Percentiles rank a stretch among this genome's conserved stretches.
phyloP scores from a whole-genome alignment of 78 protist species.

The Pigoraptor vietnamica region DNA sequence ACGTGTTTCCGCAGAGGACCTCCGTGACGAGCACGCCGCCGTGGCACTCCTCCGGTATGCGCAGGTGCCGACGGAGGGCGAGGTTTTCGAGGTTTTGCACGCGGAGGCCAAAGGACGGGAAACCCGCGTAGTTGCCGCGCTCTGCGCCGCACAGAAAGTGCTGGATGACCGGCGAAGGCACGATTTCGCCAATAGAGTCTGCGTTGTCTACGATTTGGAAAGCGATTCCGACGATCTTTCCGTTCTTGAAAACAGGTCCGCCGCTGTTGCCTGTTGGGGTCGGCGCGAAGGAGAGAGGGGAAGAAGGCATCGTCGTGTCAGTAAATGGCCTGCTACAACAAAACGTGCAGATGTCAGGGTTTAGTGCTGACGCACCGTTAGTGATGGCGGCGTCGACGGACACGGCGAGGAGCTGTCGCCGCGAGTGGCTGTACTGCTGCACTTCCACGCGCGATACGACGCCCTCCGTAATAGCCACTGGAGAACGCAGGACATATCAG shows the following conservation, averaged over 20 bases:
- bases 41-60: background rate
- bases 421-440: background rate
- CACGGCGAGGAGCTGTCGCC: background rate
- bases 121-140: background rate
- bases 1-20: background rate
- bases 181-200: background rate
- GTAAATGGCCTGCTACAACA: background rate
- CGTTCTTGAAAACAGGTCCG: background rate
- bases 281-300: background rate
- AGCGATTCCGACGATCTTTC: background rate
- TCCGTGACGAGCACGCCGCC: background rate
- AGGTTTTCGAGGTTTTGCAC: background rate
- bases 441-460: background rate
- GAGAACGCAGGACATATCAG: no score
- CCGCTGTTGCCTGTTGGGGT: background rate
- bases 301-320: background rate
- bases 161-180: background rate
- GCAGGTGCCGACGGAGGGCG: background rate
- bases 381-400: background rate
- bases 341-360: background rate
- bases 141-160: background rate
- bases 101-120: background rate
- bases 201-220: background rate
- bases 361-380: background rate
- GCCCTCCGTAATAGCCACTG: background rate